Base-by-base conservation (phyloP, 176 grass and related monocot genomes). In the Carex myosuroides region DNA sequence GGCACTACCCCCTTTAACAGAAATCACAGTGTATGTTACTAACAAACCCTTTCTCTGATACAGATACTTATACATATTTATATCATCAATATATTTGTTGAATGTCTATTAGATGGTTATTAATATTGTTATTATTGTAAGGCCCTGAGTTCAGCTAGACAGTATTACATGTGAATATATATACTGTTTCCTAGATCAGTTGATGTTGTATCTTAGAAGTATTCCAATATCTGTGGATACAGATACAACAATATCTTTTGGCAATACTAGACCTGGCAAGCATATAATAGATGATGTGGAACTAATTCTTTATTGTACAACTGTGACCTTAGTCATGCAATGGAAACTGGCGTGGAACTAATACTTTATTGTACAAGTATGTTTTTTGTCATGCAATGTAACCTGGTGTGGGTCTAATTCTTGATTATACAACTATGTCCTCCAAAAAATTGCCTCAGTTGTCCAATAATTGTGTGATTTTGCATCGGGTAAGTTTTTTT, bases 21-120 rank as follows among this genome's bases (percentile, higher is more conserved):
- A 98, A 88, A 82, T 94, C 64, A 94, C 95, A 85, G 91, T 94
- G 95, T 98, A 79, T 86, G 92, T 72, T 79, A 82, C 20, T 42
- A 64, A 44, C 72, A 56, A 75, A 32, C 48, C 72, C 46, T 52
- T 75, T 30, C 9, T 75, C 13, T 46, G 22, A 76, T 76, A 62
- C 21, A 21, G 52, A 54, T 76, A 44, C 17, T 32, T 78, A 3
- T 58, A 79, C 32, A 13, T 48, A 59, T 81, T 71, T n/a, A 46
- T 88, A 37, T 67, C 60, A 48, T 82, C 37, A 66, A 64, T 81
- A 82, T 88, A 70, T 83, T 88, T 65, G 79, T 78, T 29, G 63
- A 75, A 58, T 75, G 42, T 60, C 14, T 50, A 6, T n/a, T 42
- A 6, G 32, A 68, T 68, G 64, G 30, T 75, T 50, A 24, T 13